phyloP scores from a whole-genome alignment of 192 early-diverging fungal species.

The Lobulomyces angularis region DNA sequence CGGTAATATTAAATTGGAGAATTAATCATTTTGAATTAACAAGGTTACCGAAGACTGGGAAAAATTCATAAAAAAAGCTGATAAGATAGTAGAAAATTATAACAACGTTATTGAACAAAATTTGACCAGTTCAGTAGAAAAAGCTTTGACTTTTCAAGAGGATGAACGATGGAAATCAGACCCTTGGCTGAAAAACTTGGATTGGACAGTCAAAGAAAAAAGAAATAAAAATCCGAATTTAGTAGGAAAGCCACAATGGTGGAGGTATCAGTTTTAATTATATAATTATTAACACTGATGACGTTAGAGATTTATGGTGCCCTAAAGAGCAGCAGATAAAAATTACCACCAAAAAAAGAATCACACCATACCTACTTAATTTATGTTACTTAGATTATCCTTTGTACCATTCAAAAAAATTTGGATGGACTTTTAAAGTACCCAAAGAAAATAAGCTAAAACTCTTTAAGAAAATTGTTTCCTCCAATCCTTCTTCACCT shows the following conservation, averaged over 20 bases:
- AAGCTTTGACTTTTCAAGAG: conserved; percentile 21
- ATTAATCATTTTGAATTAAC: no score
- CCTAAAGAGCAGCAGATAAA: conserved; percentile 37
- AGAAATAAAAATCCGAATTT: not conserved
- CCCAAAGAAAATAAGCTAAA: conserved; percentile 24
- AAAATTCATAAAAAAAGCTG: conserved; percentile 48
- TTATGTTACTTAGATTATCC: conserved; percentile 76
- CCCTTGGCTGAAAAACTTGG: conserved; percentile 70
- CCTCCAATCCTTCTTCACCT: not conserved
- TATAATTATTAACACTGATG: no score
- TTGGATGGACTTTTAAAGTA: conserved; percentile 78
- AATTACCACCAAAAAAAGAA: conserved; percentile 55
- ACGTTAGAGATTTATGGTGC: conserved; percentile 65
- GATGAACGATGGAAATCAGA: conserved; percentile 28
- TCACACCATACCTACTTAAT: conserved; percentile 68
- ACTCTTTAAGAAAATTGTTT: not conserved
- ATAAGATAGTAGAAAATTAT: conserved; percentile 36
- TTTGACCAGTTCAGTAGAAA: conserved; percentile 28
- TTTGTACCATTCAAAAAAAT: conserved; percentile 46
- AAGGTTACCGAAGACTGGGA: conserved; percentile 69
- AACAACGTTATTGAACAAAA: conserved; percentile 37
- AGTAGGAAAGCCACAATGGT: not conserved
- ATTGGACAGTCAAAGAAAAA: conserved; percentile 43
- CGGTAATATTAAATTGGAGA: no score
- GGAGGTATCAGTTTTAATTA: no score